Conservation (phyloP, 2,329 filamentous ascomycete species). For the Elsinoe perseae region DNA sequence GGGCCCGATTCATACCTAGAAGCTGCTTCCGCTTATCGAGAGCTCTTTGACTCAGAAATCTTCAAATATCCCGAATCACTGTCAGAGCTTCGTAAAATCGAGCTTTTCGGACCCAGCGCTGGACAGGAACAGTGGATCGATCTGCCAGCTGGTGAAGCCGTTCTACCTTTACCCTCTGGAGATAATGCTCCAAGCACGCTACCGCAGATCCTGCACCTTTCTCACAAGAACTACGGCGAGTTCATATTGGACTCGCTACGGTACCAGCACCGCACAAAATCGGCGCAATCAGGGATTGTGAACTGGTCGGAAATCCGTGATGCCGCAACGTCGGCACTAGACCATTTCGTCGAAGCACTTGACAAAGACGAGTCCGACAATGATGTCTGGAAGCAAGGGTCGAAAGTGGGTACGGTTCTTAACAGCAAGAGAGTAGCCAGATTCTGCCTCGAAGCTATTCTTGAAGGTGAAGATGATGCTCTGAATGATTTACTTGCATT, state of each 20-base stretch:
- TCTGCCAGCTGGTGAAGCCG: constrained; percentile 25
- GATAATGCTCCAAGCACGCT: constrained; percentile 74
- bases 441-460: constrained; percentile 56
- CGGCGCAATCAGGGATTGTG: constrained; percentile 23
- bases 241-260: constrained; percentile 73
- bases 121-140: constrained; percentile 33
- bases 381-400: constrained; percentile 54
- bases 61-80: constrained; percentile 84
- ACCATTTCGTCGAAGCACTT: constrained; percentile 53
- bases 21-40: constrained; percentile 72
- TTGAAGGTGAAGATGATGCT: constrained; percentile 54
- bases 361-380: constrained; percentile 58
- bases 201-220: constrained; percentile 82
- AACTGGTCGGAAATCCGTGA: constrained; percentile 23
- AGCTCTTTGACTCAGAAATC: constrained; percentile 84
- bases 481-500: constrained; percentile 47
- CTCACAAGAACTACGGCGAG: constrained; percentile 92
- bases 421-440: constrained; percentile 52
- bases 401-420: constrained; percentile 40
- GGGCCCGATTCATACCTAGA: constrained; percentile 67
- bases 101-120: constrained; percentile 39
- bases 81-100: constrained; percentile 72
- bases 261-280: constrained; percentile 25
- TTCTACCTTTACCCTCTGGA: constrained; percentile 33
- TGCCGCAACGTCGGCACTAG: constrained; percentile 39